Evolutionary conservation across 805 yeast species (phyloP).

Genomic region (baker's yeast (Saccharomyces cerevisiae)): DNA sequence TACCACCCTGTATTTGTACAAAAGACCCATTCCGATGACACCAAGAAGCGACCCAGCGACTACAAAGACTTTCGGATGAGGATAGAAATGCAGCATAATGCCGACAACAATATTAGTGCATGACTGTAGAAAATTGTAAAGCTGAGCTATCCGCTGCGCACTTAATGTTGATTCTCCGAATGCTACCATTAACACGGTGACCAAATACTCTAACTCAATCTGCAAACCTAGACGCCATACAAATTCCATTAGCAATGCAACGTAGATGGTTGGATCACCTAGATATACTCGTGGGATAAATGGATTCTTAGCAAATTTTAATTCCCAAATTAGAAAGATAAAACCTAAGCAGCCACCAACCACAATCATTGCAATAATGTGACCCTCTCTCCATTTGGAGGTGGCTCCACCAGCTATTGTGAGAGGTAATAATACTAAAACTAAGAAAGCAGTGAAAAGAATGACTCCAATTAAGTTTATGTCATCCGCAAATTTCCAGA

Average conservation of each 20-base stretch:
- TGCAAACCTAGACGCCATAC: conserved; percentile 38
- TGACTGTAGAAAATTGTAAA: conserved; percentile 48
- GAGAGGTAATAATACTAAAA: conserved; percentile 51
- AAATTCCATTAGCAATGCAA: conserved; percentile 45
- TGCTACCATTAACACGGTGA: conserved; percentile 48
- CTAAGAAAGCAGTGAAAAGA: conserved; percentile 42
- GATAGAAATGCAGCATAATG: conserved; percentile 36
- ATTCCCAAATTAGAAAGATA: conserved; percentile 44
- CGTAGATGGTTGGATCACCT: conserved; percentile 52
- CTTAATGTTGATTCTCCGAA: conserved; percentile 34
- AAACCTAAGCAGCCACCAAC: conserved; percentile 43
- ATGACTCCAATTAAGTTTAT: conserved; percentile 52
- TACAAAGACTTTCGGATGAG: conserved; percentile 47
- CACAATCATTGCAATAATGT: conserved; percentile 51
- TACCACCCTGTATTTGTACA: conserved; percentile 46
- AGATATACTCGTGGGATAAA: conserved; percentile 43
- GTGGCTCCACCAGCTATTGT: conserved; percentile 53
- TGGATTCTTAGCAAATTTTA: conserved; percentile 42
- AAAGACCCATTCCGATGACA: conserved; percentile 48
- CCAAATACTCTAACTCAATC: conserved; percentile 38
- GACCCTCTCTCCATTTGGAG: conserved; percentile 42
- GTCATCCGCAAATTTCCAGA: conserved; percentile 39
- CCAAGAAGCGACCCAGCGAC: conserved; percentile 47
- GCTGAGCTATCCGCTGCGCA: conserved; percentile 36
- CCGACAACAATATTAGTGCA: conserved; percentile 44